phyloP scores from a whole-genome alignment of 345 rosid genomes.

The Pugionium dolabratum region DNA sequence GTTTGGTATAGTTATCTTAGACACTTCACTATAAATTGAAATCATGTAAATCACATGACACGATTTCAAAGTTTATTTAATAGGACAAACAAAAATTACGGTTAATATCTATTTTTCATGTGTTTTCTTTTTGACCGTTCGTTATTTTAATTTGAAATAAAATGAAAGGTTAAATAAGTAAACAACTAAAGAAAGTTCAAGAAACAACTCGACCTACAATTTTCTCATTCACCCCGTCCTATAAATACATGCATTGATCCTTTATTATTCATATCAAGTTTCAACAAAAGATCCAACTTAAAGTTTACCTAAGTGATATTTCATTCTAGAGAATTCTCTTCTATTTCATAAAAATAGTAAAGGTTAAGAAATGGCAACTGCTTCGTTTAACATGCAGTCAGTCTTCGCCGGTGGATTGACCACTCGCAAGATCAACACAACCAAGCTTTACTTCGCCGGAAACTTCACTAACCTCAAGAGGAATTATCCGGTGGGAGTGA shows the following conservation, averaged over 20 bases:
- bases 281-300: not conserved
- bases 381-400: constrained; percentile 46
- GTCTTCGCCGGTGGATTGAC: constrained; percentile 40
- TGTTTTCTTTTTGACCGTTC: constrained; percentile 25
- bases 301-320: not conserved
- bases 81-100: constrained; percentile 7
- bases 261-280: constrained; percentile 15
- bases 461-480: constrained; percentile 33
- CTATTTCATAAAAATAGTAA: not conserved
- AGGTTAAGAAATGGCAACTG: constrained; percentile 45
- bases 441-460: constrained; percentile 29
- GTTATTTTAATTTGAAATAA: not conserved
- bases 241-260: constrained; percentile 30
- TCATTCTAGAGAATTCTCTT: not conserved
- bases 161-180: constrained; percentile 30
- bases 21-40: not conserved
- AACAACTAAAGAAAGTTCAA: constrained; percentile 9
- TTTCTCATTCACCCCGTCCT: constrained; percentile 26
- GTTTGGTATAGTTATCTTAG: not conserved
- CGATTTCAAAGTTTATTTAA: not conserved
- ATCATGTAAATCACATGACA: not conserved
- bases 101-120: not conserved
- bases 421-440: constrained; percentile 31
- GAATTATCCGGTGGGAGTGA: constrained; percentile 35
- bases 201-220: constrained; percentile 30